phyloP scores from a whole-genome alignment of 1,139 yeast species.

The Candida sojae region DNA sequence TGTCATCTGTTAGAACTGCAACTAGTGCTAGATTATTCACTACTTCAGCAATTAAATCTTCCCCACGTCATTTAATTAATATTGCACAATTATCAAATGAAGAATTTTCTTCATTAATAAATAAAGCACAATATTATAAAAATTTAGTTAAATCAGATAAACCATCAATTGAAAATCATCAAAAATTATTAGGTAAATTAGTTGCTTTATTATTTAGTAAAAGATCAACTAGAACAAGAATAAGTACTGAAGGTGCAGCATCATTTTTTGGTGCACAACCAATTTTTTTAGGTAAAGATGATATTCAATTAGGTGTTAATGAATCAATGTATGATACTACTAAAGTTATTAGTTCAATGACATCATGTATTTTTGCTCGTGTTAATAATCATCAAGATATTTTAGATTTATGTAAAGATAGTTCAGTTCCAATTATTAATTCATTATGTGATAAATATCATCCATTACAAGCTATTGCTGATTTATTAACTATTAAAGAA shows the following conservation, averaged over 20 bases:
- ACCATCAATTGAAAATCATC: conserved; percentile 44
- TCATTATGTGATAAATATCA: conserved; percentile 92
- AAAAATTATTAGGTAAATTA: conserved; percentile 73
- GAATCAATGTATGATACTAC: conserved; percentile 89
- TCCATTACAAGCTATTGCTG: conserved; percentile 95
- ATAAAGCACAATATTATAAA: conserved; percentile 67
- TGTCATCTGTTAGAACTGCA: conserved; percentile 12
- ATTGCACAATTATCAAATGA: conserved; percentile 71
- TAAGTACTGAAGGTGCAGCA: conserved; percentile 94
- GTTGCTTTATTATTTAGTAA: conserved; percentile 84
- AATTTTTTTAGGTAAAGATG: conserved; percentile 94
- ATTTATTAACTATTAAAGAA: conserved; percentile 82
- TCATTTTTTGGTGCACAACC: conserved; percentile 94
- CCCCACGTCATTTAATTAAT: conserved; percentile 73
- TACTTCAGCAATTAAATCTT: conserved; percentile 8
- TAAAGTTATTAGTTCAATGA: conserved; percentile 90
- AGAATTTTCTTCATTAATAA: conserved; percentile 69
- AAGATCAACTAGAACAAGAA: conserved; percentile 92
- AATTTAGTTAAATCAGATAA: conserved; percentile 50
- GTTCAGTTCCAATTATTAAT: conserved; percentile 88
- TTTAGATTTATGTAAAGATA: conserved; percentile 68
- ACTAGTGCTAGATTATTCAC: conserved; percentile 14
- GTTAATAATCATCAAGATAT: conserved; percentile 86
- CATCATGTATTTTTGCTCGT: conserved; percentile 93
- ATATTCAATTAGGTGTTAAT: conserved; percentile 93